A percentile compares a stretch with the other conserved stretches of the same genome.
These are phyloP conservation scores for Euptelea pleiosperma DNA, from an alignment of 164 flowering plant species.

Conservation along the genomic window DNA sequence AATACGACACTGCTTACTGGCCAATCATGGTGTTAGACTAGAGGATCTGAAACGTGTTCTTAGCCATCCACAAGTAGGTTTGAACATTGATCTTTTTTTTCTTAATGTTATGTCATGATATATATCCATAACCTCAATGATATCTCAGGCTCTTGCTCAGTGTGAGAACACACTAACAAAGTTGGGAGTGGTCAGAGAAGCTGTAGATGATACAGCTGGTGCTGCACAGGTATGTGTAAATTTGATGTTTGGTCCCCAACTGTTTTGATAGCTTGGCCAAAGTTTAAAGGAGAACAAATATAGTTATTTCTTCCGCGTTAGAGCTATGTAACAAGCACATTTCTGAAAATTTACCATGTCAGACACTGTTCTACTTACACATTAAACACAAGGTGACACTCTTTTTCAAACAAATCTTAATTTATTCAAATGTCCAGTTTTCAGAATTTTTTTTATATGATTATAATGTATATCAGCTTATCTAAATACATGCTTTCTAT, in stretches of 20 bases:
- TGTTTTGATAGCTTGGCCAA: not conserved
- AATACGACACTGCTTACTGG: slow-evolving; percentile 82
- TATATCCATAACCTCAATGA: not conserved
- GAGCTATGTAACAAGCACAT: too few relatives aligned
- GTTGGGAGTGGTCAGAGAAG: slow-evolving; percentile 87
- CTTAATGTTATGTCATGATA: not conserved
- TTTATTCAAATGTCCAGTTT: too few relatives aligned
- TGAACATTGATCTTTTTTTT: slow-evolving; percentile 1
- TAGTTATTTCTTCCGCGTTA: not conserved
- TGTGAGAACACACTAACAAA: slow-evolving; percentile 89
- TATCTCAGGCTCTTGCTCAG: slow-evolving; percentile 90
- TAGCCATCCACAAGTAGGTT: slow-evolving; percentile 89
- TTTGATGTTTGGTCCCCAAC: not conserved
- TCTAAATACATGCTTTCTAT: too few relatives aligned
- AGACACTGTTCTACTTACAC: too few relatives aligned
- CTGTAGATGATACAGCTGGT: slow-evolving; percentile 95
- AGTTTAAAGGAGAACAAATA: not conserved
- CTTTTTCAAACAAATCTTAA: too few relatives aligned
- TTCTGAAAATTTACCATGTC: too few relatives aligned
- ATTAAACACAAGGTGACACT: too few relatives aligned
- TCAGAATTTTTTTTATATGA: too few relatives aligned
- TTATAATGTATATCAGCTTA: too few relatives aligned
- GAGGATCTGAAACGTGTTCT: slow-evolving; percentile 78
- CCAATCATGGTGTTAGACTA: slow-evolving; percentile 67
- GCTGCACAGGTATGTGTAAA: slow-evolving; percentile 72